phyloP scores from a whole-genome alignment of 345 rosid species.

The Physaria fendleri region DNA sequence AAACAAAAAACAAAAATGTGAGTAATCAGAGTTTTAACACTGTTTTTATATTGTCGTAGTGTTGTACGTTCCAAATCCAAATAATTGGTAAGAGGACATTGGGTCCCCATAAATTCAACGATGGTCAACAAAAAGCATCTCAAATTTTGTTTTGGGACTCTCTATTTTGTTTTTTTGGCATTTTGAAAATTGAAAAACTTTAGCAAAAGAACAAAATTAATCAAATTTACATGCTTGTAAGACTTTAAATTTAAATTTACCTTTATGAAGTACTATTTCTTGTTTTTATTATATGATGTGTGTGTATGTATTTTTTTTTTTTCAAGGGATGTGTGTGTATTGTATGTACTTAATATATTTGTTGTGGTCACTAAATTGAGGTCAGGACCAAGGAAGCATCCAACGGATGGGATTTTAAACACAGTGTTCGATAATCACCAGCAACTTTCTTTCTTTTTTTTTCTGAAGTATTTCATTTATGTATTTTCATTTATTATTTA shows the following conservation, averaged over 20 bases:
- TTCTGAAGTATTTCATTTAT: no score
- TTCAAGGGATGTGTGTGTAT: slow-evolving; percentile 1
- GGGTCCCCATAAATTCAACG: slow-evolving; percentile 15
- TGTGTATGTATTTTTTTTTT: background rate
- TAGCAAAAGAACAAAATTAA: background rate
- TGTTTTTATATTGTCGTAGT: background rate
- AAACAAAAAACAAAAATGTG: background rate
- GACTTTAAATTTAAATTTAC: no score
- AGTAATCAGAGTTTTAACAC: background rate
- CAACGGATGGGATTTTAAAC: slow-evolving; percentile 27
- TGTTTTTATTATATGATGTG: background rate
- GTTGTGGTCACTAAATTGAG: slow-evolving; percentile 9
- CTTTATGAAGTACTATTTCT: no score
- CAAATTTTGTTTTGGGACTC: background rate
- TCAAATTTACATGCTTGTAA: background rate
- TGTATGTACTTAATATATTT: background rate
- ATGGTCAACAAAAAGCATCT: slow-evolving; percentile 17
- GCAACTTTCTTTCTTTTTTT: no score
- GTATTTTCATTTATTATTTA: slow-evolving; percentile 8
- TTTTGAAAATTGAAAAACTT: background rate
- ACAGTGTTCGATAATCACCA: slow-evolving; percentile 19
- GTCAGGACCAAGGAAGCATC: background rate
- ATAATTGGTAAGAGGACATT: slow-evolving; percentile 9
- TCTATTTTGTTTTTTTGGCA: background rate
- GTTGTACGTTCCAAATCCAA: slow-evolving; percentile 15